phyloP scores from a whole-genome alignment of 208 protist genomes.

The Crithidia bombi region DNA sequence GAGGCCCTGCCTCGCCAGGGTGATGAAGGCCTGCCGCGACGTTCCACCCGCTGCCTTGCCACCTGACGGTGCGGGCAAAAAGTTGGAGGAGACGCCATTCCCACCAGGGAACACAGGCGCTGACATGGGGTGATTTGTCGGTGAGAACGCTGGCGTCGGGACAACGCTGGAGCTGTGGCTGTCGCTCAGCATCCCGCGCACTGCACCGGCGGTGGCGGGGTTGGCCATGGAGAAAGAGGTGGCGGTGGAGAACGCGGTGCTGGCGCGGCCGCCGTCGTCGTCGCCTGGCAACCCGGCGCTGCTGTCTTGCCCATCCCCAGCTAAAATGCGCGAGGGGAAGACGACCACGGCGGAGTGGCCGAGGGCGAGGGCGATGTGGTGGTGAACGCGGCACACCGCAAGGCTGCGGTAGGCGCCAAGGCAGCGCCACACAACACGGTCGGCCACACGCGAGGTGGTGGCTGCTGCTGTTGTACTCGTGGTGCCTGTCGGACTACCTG shows the following conservation, averaged over 20 bases:
- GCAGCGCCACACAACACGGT: constrained; percentile 64
- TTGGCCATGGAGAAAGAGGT: constrained; percentile 21
- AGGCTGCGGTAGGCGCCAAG: constrained; percentile 66
- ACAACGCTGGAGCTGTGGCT: constrained; percentile 25
- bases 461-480: no score
- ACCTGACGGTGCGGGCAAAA: not conserved
- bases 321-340: constrained; percentile 46
- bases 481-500: not conserved
- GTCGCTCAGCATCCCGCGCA: constrained; percentile 19
- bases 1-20: constrained; percentile 54
- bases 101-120: constrained; percentile 10
- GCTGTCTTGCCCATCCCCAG: not conserved
- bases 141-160: constrained; percentile 35
- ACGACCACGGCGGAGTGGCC: constrained; percentile 61
- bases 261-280: constrained; percentile 8
- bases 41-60: not conserved
- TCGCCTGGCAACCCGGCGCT: not conserved
- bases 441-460: constrained; percentile 7
- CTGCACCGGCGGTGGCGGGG: not conserved
- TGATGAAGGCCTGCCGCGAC: constrained; percentile 15
- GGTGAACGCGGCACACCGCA: constrained; percentile 67
- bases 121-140: constrained; percentile 20
- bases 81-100: not conserved
- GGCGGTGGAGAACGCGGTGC: constrained; percentile 15
- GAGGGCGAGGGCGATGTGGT: constrained; percentile 66